Conservation (phyloP, 164 flowering plant species). For the Annona cherimola region DNA sequence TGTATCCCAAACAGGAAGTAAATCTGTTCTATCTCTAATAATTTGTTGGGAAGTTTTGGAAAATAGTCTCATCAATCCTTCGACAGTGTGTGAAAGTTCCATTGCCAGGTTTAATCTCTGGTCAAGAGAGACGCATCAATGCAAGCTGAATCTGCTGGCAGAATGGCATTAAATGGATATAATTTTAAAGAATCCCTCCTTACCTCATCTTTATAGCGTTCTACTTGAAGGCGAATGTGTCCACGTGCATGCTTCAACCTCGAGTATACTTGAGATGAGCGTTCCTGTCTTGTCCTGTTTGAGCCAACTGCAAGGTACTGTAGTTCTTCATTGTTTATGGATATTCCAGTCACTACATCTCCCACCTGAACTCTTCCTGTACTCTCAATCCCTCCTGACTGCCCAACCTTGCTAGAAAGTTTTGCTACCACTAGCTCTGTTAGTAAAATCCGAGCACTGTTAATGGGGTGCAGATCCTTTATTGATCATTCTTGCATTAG, state of each 20-base stretch:
- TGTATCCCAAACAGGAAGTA: no score
- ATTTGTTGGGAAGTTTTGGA: no score
- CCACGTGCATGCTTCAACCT: constrained; percentile 18
- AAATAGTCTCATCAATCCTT: no score
- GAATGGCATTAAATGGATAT: no score
- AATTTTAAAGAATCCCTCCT: neutral
- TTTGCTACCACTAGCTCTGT: constrained; percentile 27
- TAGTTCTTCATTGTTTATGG: constrained; percentile 22
- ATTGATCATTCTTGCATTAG: neutral
- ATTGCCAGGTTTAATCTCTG: no score
- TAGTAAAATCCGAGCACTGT: neutral
- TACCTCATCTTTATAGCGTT: constrained; percentile 28
- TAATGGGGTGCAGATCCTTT: neutral
- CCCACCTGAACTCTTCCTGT: constrained; percentile 28
- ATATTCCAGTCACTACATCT: constrained; percentile 25
- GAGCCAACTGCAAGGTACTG: constrained; percentile 23
- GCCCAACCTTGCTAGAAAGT: constrained; percentile 23
- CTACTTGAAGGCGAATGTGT: constrained; percentile 24
- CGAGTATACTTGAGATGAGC: constrained; percentile 21
- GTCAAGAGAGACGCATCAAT: no score
- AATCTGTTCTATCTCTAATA: no score
- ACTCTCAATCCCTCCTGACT: constrained; percentile 28
- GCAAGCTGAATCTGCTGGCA: no score
- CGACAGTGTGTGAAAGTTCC: no score
- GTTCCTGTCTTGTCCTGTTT: constrained; percentile 12